phyloP scores from a whole-genome alignment of 768 basidiomycete species.

The Tricholoma flavovirens region DNA sequence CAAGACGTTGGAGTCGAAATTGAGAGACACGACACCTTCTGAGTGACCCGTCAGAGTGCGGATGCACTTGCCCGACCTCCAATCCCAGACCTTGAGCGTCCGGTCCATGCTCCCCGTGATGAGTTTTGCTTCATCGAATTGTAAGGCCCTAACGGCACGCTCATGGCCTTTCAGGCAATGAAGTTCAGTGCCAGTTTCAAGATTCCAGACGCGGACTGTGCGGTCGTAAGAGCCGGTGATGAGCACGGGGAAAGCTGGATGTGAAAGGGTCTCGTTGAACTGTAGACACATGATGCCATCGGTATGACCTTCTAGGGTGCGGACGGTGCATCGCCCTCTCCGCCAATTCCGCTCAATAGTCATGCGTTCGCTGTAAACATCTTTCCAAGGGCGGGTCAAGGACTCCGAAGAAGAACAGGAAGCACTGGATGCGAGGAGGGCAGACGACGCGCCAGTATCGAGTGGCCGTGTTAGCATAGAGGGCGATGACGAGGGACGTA shows the following conservation, averaged over 20 bases:
- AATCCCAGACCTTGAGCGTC: constrained; percentile 94
- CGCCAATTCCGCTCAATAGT: constrained; percentile 97
- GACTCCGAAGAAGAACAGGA: constrained; percentile 24
- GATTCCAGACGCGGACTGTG: constrained; percentile 92
- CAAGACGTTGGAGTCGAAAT: constrained; percentile 87
- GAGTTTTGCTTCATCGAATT: constrained; percentile 93
- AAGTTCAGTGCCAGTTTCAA: constrained; percentile 83
- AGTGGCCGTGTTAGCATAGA: constrained; percentile 8
- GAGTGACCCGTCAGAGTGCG: constrained; percentile 86
- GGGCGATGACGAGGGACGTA: constrained; percentile 9
- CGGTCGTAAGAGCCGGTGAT: constrained; percentile 98
- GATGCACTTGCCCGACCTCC: constrained; percentile 85
- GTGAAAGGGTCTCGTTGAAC: constrained; percentile 77
- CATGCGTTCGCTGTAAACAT: constrained; percentile 96
- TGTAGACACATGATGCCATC: constrained; percentile 98
- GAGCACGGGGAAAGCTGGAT: constrained; percentile 86
- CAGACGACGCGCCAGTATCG: constrained; percentile 8
- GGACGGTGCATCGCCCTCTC: constrained; percentile 80
- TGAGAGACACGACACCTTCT: constrained; percentile 85
- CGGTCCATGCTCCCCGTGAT: constrained; percentile 97
- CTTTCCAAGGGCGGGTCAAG: constrained; percentile 92
- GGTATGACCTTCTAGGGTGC: constrained; percentile 86
- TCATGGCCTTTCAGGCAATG: constrained; percentile 86
- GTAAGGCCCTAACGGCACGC: constrained; percentile 84
- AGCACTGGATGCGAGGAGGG: constrained; percentile 28